Base-by-base conservation (phyloP, 1,139 yeast species). In the Suhomyces atakaporum region DNA sequence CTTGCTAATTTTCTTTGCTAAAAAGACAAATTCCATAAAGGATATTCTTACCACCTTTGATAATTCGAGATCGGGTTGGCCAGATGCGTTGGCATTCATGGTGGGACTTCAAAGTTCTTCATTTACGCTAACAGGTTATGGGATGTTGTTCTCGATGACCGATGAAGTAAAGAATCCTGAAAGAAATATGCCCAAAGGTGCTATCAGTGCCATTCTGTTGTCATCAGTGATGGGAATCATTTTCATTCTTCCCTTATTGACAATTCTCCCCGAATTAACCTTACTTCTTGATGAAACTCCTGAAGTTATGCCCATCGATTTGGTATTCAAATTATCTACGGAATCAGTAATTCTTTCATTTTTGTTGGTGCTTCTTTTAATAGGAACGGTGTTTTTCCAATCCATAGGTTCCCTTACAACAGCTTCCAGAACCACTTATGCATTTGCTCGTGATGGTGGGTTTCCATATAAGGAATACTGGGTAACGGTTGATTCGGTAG, bases 401-500 rank as follows among this genome's bases (percentile, higher is more conserved):
- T 82, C 89, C 4, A 81, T 84, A 40, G 94, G 95, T 24, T 72
- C 92, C 1, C 69, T 86, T 22, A 85, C 95, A 0, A 86, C 96
- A 0, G 90, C 94, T 1, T 85, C 95, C 5, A 78, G 96, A 66
- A 81, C 87, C 23, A 84, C 90, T 1, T 88, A 81, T 65, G 88
- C 95, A 10, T 81, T 88, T 62, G 87, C 95, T 35, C 78, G 97
- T 60, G 97, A 88, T 57, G 89, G 85, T 30, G 96, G 94, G 0
- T 63, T 88, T 31, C 96, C 96, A 0, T 79, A 73, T 48, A 77
- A 81, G 41, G 66, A 73, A 8, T 56, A 73, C 25, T 84, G 89
- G 84, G 73, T 79, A 4, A 73, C 75, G 47, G 87, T 86, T 27
- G 81, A 82, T 45, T 67, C 77, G 2, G 59, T 65, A 9, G 82